These are phyloP conservation scores for Penicillium vulpinum DNA, from an alignment of 2,329 filamentous ascomycete genomes.

Conservation along the genomic window DNA sequence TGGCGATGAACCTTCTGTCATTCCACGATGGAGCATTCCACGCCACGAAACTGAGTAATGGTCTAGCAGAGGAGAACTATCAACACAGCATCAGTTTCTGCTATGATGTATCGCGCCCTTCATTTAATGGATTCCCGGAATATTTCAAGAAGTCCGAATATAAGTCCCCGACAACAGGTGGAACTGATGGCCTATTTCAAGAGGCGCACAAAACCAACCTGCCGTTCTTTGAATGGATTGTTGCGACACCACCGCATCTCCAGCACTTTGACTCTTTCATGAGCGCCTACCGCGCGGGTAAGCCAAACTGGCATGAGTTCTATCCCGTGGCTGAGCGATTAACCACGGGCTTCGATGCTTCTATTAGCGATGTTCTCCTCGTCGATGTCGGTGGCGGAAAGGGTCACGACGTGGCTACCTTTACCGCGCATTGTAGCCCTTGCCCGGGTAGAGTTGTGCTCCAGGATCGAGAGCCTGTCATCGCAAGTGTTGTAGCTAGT, in stretches of 20 bases:
- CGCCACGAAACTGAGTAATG: conserved; percentile 34
- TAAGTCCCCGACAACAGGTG: conserved; percentile 22
- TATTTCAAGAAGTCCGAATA: conserved; percentile 37
- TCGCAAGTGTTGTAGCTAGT: conserved; percentile 3
- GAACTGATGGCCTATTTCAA: conserved; percentile 40
- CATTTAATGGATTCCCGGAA: conserved; percentile 36
- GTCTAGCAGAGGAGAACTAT: conserved; percentile 37
- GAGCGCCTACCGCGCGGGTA: conserved; percentile 41
- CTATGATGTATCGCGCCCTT: conserved; percentile 39
- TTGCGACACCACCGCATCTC: conserved; percentile 38
- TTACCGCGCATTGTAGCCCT: conserved; percentile 2
- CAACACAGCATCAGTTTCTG: conserved; percentile 40
- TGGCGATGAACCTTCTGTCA: conserved; percentile 40
- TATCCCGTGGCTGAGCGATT: conserved; percentile 22
- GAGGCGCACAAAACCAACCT: conserved; percentile 37
- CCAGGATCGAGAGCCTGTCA: conserved; percentile 19
- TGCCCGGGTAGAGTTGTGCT: conserved; percentile 10
- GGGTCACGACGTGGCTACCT: conserved; percentile 22
- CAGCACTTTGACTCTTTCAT: conserved; percentile 41
- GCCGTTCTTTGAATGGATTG: conserved; percentile 41
- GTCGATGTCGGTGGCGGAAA: conserved; percentile 28
- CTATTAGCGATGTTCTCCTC: conserved; percentile 16
- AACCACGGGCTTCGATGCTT: conserved; percentile 11
- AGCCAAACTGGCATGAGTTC: conserved; percentile 39
- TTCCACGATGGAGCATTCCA: conserved; percentile 27